A percentile compares a stretch with the other conserved stretches of the same genome.
These are phyloP conservation scores for Clavispora phyllophila DNA, from an alignment of 805 yeast species.

Conservation along the genomic window DNA sequence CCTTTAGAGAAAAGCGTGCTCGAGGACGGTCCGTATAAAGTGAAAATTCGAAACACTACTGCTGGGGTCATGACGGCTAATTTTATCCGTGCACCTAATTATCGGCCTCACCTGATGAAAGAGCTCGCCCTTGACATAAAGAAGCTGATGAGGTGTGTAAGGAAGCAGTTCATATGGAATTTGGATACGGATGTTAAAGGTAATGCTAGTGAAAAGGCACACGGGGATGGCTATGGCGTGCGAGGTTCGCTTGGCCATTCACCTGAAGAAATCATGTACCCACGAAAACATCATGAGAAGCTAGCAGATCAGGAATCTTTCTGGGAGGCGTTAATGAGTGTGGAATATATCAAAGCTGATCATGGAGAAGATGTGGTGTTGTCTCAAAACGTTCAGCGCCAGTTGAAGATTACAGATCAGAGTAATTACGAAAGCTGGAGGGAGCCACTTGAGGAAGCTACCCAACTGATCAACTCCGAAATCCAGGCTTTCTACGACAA, in stretches of 20 bases:
- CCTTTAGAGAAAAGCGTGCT: constrained; percentile 18
- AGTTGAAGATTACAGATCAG: background rate
- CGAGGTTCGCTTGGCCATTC: constrained; percentile 25
- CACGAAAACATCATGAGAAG: constrained; percentile 22
- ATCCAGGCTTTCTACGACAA: constrained; percentile 10
- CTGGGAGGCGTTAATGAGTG: constrained; percentile 27
- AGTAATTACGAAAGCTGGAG: constrained; percentile 6
- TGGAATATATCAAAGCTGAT: constrained; percentile 2
- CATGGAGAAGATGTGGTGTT: background rate
- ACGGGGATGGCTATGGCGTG: constrained; percentile 29
- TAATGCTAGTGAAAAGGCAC: constrained; percentile 4
- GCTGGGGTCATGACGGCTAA: constrained; percentile 30
- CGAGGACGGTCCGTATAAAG: constrained; percentile 33
- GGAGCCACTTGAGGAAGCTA: constrained; percentile 8
- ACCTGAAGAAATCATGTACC: constrained; percentile 23
- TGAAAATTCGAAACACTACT: constrained; percentile 23
- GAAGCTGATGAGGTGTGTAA: constrained; percentile 19
- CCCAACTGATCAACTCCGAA: constrained; percentile 10
- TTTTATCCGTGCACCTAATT: constrained; percentile 22
- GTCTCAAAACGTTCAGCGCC: background rate
- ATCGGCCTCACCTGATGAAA: constrained; percentile 13
- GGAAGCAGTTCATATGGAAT: constrained; percentile 26
- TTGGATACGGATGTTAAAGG: constrained; percentile 1
- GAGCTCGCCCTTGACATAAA: constrained; percentile 29
- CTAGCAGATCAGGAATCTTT: constrained; percentile 26